Conservation (phyloP, 2,329 filamentous ascomycete species). For the Botrytis fragariae region DNA sequence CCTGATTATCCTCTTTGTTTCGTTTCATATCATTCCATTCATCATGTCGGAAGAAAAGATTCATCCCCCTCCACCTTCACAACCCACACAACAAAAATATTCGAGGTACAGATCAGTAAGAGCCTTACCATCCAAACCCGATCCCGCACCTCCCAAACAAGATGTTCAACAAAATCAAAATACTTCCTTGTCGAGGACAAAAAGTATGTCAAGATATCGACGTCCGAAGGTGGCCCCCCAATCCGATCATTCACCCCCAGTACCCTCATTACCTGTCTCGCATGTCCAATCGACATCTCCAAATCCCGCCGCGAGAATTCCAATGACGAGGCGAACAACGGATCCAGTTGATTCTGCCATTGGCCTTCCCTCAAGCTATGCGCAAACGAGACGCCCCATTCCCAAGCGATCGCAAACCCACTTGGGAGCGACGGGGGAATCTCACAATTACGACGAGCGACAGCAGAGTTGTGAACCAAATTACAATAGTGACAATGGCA, state of each 20-base stretch:
- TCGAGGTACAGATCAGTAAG: slow-evolving; percentile 59
- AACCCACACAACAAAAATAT: slow-evolving; percentile 44
- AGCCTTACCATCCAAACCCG: slow-evolving; percentile 38
- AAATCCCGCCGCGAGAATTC: background rate
- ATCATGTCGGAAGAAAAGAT: slow-evolving; percentile 30
- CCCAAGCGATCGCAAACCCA: slow-evolving; percentile 18
- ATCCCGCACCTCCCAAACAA: slow-evolving; percentile 15
- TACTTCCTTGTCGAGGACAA: slow-evolving; percentile 27
- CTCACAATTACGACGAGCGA: slow-evolving; percentile 26
- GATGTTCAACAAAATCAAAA: slow-evolving; percentile 21
- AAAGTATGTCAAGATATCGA: slow-evolving; percentile 43
- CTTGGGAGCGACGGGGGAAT: slow-evolving; percentile 21
- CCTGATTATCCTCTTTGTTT: background rate
- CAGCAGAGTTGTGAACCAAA: slow-evolving; percentile 19
- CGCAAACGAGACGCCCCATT: slow-evolving; percentile 19
- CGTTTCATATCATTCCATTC: background rate
- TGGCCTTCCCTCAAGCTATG: slow-evolving; percentile 12
- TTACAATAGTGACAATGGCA: slow-evolving; percentile 23
- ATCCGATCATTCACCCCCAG: slow-evolving; percentile 14
- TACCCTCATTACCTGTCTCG: slow-evolving; percentile 24
- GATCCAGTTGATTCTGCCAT: slow-evolving; percentile 7
- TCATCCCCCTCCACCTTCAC: slow-evolving; percentile 22
- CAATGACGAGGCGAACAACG: slow-evolving; percentile 6
- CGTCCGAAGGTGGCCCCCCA: slow-evolving; percentile 28
- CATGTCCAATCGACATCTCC: background rate